These are phyloP conservation scores for Setomelanomma holmii DNA, from an alignment of 2,329 filamentous ascomycete genomes.

Conservation along the genomic window DNA sequence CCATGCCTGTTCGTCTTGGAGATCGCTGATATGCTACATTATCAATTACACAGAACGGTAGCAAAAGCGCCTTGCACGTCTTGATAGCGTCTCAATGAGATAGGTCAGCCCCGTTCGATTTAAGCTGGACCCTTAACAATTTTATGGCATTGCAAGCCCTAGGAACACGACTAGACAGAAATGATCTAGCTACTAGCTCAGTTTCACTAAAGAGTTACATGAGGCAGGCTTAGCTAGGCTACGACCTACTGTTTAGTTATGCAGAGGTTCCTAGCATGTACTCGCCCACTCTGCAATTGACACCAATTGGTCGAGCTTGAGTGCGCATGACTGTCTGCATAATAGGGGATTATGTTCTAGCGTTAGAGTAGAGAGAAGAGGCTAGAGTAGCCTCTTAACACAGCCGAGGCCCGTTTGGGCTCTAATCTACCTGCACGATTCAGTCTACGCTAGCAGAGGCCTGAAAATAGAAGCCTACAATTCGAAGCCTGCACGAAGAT, in stretches of 20 bases:
- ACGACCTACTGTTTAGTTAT: slow-evolving; percentile 7
- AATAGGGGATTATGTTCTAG: slow-evolving; percentile 11
- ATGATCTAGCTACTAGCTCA: no score
- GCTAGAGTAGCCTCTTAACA: slow-evolving; percentile 1
- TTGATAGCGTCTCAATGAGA: no score
- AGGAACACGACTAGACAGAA: no score
- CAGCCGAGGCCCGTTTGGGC: slow-evolving; percentile 8
- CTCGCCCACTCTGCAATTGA: slow-evolving; percentile 8
- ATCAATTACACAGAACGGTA: no score
- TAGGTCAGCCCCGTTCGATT: no score
- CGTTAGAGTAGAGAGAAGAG: slow-evolving; percentile 11
- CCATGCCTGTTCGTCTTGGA: neutral
- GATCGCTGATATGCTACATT: no score
- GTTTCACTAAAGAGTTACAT: neutral
- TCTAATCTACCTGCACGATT: slow-evolving; percentile 14
- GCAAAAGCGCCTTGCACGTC: no score
- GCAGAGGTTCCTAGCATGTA: slow-evolving; percentile 4
- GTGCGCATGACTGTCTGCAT: slow-evolving; percentile 18
- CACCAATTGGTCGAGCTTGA: slow-evolving; percentile 10
- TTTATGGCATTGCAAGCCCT: no score
- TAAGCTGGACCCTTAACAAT: no score
- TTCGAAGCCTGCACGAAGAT: neutral
- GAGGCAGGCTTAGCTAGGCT: no score
- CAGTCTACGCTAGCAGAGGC: slow-evolving; percentile 7
- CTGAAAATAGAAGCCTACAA: no score